Evolutionary conservation across 2,329 filamentous ascomycete species (phyloP), one percentile per base, ranked within the genome.

Genomic region (Fusarium cicatricum): DNA sequence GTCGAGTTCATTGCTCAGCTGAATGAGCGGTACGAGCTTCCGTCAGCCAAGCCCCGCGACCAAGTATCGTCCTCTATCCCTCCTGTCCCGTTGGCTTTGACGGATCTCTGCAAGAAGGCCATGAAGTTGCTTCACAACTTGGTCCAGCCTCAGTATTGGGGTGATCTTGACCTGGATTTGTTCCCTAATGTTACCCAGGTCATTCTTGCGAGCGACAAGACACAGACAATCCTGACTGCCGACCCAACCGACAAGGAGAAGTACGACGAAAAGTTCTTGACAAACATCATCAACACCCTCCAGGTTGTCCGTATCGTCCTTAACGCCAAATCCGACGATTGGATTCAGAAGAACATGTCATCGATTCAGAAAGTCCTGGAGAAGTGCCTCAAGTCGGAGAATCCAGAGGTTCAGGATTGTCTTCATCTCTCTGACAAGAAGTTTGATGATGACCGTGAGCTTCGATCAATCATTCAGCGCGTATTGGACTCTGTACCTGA

Each of bases 1-100:
- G 90, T 98, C 26, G 91, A 95, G 57, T 98, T 98, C 74, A 97
- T 98, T 65, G 93, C 92, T 2, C 90, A 92, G 44, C 82, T 97
- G 17, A 89, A 90, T 15, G 95, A 98, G 74, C 86, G 93, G 29
- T 97, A 90, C 71, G 87, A 88, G 16, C 84, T 92, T 17, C 89
- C 89, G 12, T 90, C 90, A 17, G 82, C 85, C 12, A 90, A 88
- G 66, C 81, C 86, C 36, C 84, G 86, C 42, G 86, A 90, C 36
- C 65, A 79, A 11, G 70, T 72, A 1, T 68, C 68, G 40, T 72
- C 76, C 36, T 77, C 79, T 19, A 79, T 79, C 4, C 58, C 68
- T 29, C 77, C 80, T 42, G 72, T 82, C 15, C 77, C 84, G 12
- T 72, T 85, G 10, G 79, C 83, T 17, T 84, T 86, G 40, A 86